Evolutionary conservation across 495 filamentous ascomycete genomes (phyloP), one percentile per base, ranked within the genome.

Genomic region (Penicillium macrosclerotiorum): DNA sequence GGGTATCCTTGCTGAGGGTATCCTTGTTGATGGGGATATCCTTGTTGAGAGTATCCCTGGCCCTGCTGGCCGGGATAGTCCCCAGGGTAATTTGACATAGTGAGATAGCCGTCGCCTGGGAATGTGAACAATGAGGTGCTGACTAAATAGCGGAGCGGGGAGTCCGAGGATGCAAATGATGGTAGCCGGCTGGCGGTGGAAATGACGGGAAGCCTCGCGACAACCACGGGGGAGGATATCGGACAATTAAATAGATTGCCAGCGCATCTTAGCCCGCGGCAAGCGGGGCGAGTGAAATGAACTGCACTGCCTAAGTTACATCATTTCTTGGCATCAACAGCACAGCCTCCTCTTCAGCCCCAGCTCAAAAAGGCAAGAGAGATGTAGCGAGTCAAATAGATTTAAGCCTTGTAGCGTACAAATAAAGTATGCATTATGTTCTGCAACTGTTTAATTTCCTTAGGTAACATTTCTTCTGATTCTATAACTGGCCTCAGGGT

Each of bases 41-140:
- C n/a, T n/a, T n/a, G n/a, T n/a, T n/a, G n/a, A n/a, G n/a, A n/a
- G 27, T 58, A 37, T 32, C 57, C 57, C 20, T 62, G 51, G 30
- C 45, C 50, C 24, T 47, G 50, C 18, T 59, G 55, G 36, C 47
- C 50, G 30, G 49, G 54, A 29, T 55, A 41, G 26, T 49, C 51
- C 32, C 42, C 49, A 33, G 42, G 34, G 52, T 59, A 55, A 39
- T 57, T 19, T 14, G 55, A 59, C 55, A 59, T 59, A 18, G 19
- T 55, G 34, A 23, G n/a, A 20, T n/a, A n/a, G n/a, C n/a, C n/a
- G n/a, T n/a, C n/a, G n/a, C n/a, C n/a, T n/a, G n/a, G n/a, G n/a
- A n/a, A n/a, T n/a, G n/a, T n/a, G n/a, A n/a, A n/a, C n/a, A n/a
- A n/a, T n/a, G n/a, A n/a, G n/a, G n/a, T n/a, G n/a, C n/a, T n/a